Percentiles rank a stretch among this genome's conserved stretches.
Evolutionary conservation across 768 basidiomycete genomes (phyloP).

Genomic region (Strobilomyces echinocephalus): DNA sequence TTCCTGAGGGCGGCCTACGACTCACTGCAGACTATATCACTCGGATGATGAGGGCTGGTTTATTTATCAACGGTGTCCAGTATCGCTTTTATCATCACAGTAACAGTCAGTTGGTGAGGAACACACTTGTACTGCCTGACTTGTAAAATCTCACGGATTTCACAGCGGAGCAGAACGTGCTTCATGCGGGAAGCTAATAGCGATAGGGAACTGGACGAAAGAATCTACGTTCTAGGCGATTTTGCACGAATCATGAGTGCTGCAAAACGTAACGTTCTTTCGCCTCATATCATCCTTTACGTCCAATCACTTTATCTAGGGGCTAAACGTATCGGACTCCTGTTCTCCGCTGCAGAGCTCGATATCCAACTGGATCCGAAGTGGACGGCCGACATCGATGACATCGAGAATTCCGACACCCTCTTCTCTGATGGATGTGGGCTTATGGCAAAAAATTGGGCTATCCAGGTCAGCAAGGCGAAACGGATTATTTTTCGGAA

Average conservation of each 20-base stretch:
- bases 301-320: slow-evolving; percentile 35
- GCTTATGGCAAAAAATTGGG: slow-evolving; percentile 50
- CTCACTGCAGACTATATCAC: slow-evolving; percentile 52
- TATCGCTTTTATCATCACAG: slow-evolving; percentile 72
- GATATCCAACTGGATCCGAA: slow-evolving; percentile 52
- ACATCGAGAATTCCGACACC: slow-evolving; percentile 53
- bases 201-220: slow-evolving; percentile 53
- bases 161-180: slow-evolving; percentile 57
- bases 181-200: slow-evolving; percentile 52
- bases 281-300: not conserved
- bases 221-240: slow-evolving; percentile 55
- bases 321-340: slow-evolving; percentile 62
- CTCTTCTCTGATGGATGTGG: slow-evolving; percentile 69
- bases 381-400: slow-evolving; percentile 50
- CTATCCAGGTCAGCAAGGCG: slow-evolving; percentile 46
- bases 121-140: not conserved
- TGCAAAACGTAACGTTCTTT: slow-evolving; percentile 46
- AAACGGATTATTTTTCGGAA: slow-evolving; percentile 55
- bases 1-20: slow-evolving; percentile 47
- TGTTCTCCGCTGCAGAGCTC: slow-evolving; percentile 61
- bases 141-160: not conserved
- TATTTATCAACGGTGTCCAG: slow-evolving; percentile 53
- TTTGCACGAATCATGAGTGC: slow-evolving; percentile 58
- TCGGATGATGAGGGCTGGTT: slow-evolving; percentile 49
- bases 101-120: slow-evolving; percentile 59